These are phyloP conservation scores for California macrophylla DNA, from an alignment of 441 rosid genomes.

Conservation along the genomic window DNA sequence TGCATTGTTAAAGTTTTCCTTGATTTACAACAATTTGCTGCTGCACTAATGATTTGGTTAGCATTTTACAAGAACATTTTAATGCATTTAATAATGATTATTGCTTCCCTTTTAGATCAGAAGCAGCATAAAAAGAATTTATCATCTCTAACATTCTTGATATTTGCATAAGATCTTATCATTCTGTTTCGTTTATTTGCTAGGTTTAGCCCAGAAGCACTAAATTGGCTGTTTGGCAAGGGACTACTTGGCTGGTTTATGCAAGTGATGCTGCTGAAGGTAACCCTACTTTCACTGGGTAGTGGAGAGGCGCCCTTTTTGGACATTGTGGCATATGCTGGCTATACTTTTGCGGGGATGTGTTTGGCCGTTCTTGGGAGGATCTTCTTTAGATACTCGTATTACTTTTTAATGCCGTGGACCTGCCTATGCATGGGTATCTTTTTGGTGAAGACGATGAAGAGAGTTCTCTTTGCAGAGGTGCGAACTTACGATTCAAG, in stretches of 20 bases:
- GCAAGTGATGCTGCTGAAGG: conserved; percentile 73
- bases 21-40: conserved; percentile 1
- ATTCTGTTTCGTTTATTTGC: conserved; percentile 3
- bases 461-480: conserved; percentile 73
- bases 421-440: conserved; percentile 68
- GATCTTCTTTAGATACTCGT: conserved; percentile 52
- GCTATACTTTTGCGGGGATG: conserved; percentile 63
- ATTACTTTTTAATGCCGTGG: conserved; percentile 72
- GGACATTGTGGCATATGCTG: conserved; percentile 82
- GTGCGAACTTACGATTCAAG: conserved; percentile 70
- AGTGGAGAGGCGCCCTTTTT: conserved; percentile 79
- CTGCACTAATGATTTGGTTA: neutral
- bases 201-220: conserved; percentile 84
- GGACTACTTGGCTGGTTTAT: conserved; percentile 81
- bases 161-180: neutral
- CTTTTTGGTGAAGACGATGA: conserved; percentile 84
- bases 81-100: neutral
- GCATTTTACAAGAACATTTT: neutral
- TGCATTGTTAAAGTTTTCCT: neutral
- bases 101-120: neutral
- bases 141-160: neutral
- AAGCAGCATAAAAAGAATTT: neutral
- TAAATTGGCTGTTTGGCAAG: conserved; percentile 74
- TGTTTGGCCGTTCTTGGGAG: conserved; percentile 58
- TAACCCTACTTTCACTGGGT: conserved; percentile 64